Base-by-base conservation (phyloP, 148 eudicot genomes). In the Rhododendron griersonianum region DNA sequence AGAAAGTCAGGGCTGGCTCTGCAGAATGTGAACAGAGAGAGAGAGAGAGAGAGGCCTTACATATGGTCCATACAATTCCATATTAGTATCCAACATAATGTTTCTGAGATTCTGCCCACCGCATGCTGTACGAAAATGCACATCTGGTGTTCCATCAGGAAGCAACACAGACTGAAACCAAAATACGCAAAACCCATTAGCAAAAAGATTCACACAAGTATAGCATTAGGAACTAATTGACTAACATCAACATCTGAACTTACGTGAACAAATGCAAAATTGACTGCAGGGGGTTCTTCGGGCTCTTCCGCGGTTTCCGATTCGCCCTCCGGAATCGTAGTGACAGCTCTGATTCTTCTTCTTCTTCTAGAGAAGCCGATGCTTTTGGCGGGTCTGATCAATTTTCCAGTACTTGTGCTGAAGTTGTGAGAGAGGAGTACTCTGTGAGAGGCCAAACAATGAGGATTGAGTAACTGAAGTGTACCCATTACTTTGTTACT, bases 41-140 rank as follows among this genome's bases (percentile, higher is more conserved):
- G 6, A 23, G 21, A 47, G 30, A 73, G 71, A 21, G 21, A 82
- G 48, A 33, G 80, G 28, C 80, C 95, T 93, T 91, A 96, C 99
- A 89, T 93, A 95, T 83, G 99, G 99, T 87, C 99, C 98, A 91
- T 96, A 96, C 50, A 96, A 90, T 74, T 96, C 99, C 76, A 96
- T 87, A 48, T 94, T 78, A 57, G 92, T 63, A 89, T 93, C 94
- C 88, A 96, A 77, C 99, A 96, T 96, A 81, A 96, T 95, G 71
- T 90, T 90, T 25, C 99, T 93, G 59, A 96, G 95, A 73, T 96
- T 94, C 84, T 95, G 95, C 35, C 99, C 99, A 59, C 99, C 99
- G 23, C 87, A 69, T 13, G 95, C 94, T 3, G 86, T 86, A 23
- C 99, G 89, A 84, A 87, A 88, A 78, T 94, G 99, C 87, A 96